A percentile compares a stretch with the other conserved stretches of the same genome.
phyloP scores from a whole-genome alignment of 345 rosid species.

The Erysimum cheiranthoides region DNA sequence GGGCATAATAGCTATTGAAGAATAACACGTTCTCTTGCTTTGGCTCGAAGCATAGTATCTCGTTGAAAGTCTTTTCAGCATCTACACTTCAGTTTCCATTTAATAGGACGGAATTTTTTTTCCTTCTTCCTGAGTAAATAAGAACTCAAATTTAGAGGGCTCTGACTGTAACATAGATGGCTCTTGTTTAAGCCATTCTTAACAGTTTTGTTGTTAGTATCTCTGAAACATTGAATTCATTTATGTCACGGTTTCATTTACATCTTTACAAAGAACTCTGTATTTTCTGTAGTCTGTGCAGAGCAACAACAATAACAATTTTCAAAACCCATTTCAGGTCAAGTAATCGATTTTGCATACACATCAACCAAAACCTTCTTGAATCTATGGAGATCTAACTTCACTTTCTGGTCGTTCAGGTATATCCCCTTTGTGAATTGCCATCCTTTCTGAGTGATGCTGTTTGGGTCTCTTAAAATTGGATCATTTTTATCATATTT shows the following conservation, averaged over 20 bases:
- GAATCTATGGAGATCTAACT: conserved; percentile 60
- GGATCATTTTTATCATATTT: conserved; percentile 65
- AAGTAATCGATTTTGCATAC: conserved; percentile 47
- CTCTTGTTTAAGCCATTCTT: conserved; percentile 32
- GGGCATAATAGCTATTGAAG: conserved; percentile 45
- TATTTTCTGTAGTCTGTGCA: conserved; percentile 26
- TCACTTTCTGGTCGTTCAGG: conserved; percentile 68
- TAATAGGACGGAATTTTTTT: background rate
- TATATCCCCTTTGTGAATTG: conserved; percentile 74
- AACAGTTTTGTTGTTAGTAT: conserved; percentile 22
- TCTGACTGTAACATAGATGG: conserved; percentile 34
- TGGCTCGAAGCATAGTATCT: conserved; percentile 55
- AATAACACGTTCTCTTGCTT: conserved; percentile 49
- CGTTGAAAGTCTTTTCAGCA: conserved; percentile 19
- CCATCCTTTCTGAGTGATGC: conserved; percentile 74
- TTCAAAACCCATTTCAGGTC: conserved; percentile 15
- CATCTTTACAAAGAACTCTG: conserved; percentile 37
- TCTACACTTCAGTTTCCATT: conserved; percentile 27
- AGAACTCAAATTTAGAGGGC: conserved; percentile 35
- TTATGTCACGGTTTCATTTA: conserved; percentile 27
- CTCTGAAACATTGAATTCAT: conserved; percentile 37
- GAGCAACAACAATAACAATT: background rate
- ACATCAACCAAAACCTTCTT: conserved; percentile 61
- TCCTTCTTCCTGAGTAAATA: conserved; percentile 38
- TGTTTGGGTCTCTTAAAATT: conserved; percentile 62